Evolutionary conservation across 345 rosid species (phyloP).

Genomic region (Salix brachista): DNA sequence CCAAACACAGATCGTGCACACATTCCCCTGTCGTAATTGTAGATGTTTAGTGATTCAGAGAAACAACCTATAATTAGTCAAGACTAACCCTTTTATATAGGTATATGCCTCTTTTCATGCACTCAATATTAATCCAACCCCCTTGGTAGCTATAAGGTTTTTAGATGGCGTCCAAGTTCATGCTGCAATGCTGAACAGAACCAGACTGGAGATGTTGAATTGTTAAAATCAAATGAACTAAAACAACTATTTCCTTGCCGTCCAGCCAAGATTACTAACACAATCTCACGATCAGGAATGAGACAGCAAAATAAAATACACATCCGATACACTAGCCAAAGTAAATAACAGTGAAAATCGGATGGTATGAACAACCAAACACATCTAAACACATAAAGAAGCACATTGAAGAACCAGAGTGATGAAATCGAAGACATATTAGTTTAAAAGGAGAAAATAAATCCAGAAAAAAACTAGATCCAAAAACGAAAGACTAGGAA

Average conservation of each 20-base stretch:
- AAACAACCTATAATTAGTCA: neutral
- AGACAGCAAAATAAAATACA: neutral
- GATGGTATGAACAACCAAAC: conserved; percentile 10
- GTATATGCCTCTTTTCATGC: neutral
- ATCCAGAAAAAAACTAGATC: conserved; percentile 44
- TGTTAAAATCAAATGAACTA: neutral
- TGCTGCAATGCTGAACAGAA: neutral
- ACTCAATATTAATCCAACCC: neutral
- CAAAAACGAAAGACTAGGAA: conserved; percentile 30
- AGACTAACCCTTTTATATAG: neutral
- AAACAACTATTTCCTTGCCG: neutral
- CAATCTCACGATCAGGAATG: neutral
- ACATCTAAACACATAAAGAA: conserved; percentile 17
- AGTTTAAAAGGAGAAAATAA: neutral
- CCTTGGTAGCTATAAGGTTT: neutral
- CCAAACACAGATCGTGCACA: neutral
- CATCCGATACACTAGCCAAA: neutral
- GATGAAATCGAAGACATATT: neutral
- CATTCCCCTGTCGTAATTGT: neutral
- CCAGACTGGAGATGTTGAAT: neutral
- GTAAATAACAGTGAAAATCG: neutral
- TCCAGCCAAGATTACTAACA: no score
- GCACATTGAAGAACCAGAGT: conserved; percentile 4
- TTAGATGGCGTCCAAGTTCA: neutral
- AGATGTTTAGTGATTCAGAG: neutral